Percentiles rank a stretch among this genome's conserved stretches.
These are phyloP conservation scores for Desmodesmus armatus DNA, from an alignment of 139 green algal genomes.

Conservation along the genomic window DNA sequence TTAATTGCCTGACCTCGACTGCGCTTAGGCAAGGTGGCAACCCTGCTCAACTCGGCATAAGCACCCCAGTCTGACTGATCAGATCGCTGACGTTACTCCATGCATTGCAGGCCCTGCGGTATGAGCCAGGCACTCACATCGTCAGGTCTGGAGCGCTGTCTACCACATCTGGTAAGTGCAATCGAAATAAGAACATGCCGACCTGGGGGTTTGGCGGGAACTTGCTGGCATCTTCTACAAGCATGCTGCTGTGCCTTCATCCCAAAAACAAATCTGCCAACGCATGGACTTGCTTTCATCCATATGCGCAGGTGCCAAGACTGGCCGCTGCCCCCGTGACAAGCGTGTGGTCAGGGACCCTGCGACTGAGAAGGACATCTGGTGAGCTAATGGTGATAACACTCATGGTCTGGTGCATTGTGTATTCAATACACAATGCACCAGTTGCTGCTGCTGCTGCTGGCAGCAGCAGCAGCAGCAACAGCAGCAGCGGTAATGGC, in stretches of 20 bases:
- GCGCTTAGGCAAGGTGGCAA: too few species aligned
- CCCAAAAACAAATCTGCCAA: background rate
- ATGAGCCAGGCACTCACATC: constrained; percentile 81
- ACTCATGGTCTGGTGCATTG: too few species aligned
- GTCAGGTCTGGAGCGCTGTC: constrained; percentile 78
- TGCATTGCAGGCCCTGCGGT: constrained; percentile 64
- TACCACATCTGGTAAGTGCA: constrained; percentile 68
- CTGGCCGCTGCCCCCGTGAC: constrained; percentile 91
- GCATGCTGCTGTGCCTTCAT: background rate
- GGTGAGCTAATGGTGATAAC: too few species aligned
- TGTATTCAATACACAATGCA: too few species aligned
- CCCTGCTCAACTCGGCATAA: background rate
- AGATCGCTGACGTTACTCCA: background rate
- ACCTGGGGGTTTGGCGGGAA: too few species aligned
- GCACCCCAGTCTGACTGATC: background rate
- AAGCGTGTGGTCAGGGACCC: constrained; percentile 94
- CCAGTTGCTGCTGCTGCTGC: too few species aligned
- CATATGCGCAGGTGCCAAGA: constrained; percentile 79
- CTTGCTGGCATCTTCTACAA: background rate
- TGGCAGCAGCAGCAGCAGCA: too few species aligned
- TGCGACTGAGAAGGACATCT: constrained; percentile 81
- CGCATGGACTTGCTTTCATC: background rate
- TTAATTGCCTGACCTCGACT: too few species aligned
- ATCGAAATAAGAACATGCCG: background rate
- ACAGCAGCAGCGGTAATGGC: too few species aligned